Base-by-base conservation (phyloP, 169 alveolate species). In the Cyclospora cayetanensis region DNA sequence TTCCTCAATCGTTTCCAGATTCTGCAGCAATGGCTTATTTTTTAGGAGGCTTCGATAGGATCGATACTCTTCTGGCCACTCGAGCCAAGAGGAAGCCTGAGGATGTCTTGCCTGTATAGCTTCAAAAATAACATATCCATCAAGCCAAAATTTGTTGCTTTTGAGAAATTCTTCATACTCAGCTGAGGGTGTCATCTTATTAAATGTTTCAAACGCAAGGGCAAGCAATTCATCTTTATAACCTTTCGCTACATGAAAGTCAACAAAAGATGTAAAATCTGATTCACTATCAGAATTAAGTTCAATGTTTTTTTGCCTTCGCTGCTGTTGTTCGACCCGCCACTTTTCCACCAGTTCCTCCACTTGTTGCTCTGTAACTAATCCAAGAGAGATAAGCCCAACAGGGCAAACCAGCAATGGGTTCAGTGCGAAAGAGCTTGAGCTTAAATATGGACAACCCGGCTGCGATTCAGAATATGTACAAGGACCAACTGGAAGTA, bases 401-500 rank as follows among this genome's bases (percentile, higher is more conserved):
- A 29, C 90, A 55, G 80, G 90, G 18, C 88, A 55, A 20, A 90
- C 90, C 53, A 90, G 53, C 72, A 90, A 42, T 0, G 93, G 93
- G 63, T 90, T 90, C 85, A 76, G 65, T 5, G 93, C 93, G 74
- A 90, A 90, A 9, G 93, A 55, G 37, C 93, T 90, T 9, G 90
- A 60, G 90, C 90, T 79, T 35, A 90, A 35, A 22, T 90, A 90
- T 22, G 93, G 93, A 41, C 90, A 90, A 12, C 90, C 93, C 12
- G 90, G 90, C 35, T 77, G 90, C 34, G 72, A 84, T 76, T 79
- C 66, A 31, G 53, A 34, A 55, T 89, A 89, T 37, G 82, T 72
- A 72, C 93, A 89, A 53, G 93, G 93, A 2, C 93, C 93, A 31
- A 90, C 83, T 0, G 93, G 93, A 22, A 90, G 76, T 66, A 90